Percentiles rank a stretch among this genome's conserved stretches.
phyloP scores from a whole-genome alignment of 768 basidiomycete species.

The Hortiboletus flavorubellus region DNA sequence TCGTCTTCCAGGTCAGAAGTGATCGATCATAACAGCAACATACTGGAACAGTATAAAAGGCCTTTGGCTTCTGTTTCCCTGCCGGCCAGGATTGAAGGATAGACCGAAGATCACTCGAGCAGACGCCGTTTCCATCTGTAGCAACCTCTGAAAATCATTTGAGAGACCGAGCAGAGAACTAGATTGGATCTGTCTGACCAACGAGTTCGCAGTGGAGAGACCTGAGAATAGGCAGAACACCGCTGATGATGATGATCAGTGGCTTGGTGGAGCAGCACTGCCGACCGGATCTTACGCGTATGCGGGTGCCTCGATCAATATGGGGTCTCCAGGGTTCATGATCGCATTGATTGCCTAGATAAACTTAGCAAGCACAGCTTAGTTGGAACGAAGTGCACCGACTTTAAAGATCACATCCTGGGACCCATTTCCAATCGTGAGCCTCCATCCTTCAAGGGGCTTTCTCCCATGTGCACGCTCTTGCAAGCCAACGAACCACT shows the following conservation, averaged over 20 bases:
- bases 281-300: conserved; percentile 53
- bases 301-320: conserved; percentile 80
- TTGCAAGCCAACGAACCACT: conserved; percentile 75
- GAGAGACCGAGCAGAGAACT: not conserved
- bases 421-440: conserved; percentile 78
- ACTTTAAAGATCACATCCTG: conserved; percentile 92
- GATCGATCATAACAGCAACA: conserved; percentile 19
- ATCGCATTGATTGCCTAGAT: conserved; percentile 65
- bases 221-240: conserved; percentile 62
- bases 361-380: conserved; percentile 9
- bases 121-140: conserved; percentile 72
- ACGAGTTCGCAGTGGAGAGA: conserved; percentile 55
- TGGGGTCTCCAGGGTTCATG: conserved; percentile 73
- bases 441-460: conserved; percentile 63
- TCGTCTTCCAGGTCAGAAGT: not conserved
- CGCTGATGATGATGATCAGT: conserved; percentile 37
- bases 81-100: conserved; percentile 74
- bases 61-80: conserved; percentile 67
- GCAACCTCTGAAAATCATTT: conserved; percentile 57
- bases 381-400: not conserved
- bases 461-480: conserved; percentile 62
- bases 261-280: conserved; percentile 11
- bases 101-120: conserved; percentile 53
- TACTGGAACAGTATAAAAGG: conserved; percentile 80
- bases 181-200: conserved; percentile 36